Conservation (phyloP, 2,329 filamentous ascomycete genomes). For the Diaporthe eres region DNA sequence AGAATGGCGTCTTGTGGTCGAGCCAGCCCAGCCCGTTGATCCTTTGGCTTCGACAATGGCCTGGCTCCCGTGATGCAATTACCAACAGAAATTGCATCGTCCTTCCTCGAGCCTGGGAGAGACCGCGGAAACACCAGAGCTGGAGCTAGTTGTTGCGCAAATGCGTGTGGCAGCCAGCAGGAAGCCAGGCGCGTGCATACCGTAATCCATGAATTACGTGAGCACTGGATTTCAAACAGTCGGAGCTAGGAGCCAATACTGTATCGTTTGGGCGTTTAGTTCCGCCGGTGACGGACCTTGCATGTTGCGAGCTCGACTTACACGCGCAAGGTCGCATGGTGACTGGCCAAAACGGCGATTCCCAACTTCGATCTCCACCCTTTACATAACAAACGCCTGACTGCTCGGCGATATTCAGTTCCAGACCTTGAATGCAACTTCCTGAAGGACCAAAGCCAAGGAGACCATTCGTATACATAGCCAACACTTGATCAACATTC, state of each 20-base stretch:
- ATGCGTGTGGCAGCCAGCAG: constrained; percentile 13
- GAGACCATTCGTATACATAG: not conserved
- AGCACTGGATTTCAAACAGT: constrained; percentile 27
- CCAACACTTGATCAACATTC: not conserved
- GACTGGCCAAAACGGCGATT: not conserved
- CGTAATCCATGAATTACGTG: constrained; percentile 19
- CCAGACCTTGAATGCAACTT: not conserved
- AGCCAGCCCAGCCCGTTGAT: not conserved
- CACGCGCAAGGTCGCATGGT: not conserved
- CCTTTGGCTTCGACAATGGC: not conserved
- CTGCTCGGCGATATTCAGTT: not conserved
- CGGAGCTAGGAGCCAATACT: not conserved
- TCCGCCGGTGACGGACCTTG: constrained; percentile 24
- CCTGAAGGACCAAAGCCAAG: constrained; percentile 21
- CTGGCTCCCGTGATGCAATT: constrained; percentile 12
- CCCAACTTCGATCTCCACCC: not conserved
- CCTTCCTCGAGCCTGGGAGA: not conserved
- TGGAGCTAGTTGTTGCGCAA: constrained; percentile 18
- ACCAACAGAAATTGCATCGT: constrained; percentile 16
- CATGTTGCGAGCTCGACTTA: constrained; percentile 10
- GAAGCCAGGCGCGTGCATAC: not conserved
- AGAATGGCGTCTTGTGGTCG: constrained; percentile 11
- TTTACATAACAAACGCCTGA: constrained; percentile 30
- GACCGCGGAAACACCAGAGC: not conserved
- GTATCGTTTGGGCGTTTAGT: constrained; percentile 9